phyloP scores from a whole-genome alignment of 768 basidiomycete genomes.

The Rhizopogon vesiculosus region DNA sequence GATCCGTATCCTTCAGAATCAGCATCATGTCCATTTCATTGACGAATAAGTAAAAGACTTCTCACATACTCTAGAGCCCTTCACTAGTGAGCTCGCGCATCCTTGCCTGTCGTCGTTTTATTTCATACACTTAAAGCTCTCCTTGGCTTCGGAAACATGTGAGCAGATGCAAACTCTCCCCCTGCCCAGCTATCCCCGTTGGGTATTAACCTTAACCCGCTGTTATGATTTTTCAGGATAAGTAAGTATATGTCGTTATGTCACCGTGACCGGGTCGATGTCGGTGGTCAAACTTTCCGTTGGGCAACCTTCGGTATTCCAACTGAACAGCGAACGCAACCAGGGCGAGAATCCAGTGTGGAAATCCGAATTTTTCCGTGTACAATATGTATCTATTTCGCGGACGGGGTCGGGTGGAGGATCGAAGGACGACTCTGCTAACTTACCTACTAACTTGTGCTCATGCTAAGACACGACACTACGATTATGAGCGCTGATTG shows the following conservation, averaged over 20 bases:
- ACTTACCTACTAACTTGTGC: too few species aligned
- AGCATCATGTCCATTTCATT: not conserved
- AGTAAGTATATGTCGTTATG: not conserved
- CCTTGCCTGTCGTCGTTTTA: not conserved
- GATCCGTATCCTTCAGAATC: not conserved
- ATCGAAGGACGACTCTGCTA: too few species aligned
- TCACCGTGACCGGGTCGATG: not conserved
- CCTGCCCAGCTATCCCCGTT: not conserved
- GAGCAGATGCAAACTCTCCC: not conserved
- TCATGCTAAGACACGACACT: too few species aligned
- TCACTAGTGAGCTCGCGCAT: not conserved
- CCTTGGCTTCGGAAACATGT: not conserved
- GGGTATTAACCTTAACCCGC: not conserved
- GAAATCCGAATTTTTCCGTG: not conserved
- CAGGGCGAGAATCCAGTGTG: too few species aligned
- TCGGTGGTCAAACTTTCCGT: not conserved
- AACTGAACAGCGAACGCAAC: not conserved
- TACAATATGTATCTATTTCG: not conserved
- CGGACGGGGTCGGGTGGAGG: not conserved
- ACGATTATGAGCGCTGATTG: too few species aligned
- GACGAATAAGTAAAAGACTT: not conserved
- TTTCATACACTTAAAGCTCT: not conserved
- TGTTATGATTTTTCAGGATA: not conserved
- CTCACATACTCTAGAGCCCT: too few species aligned
- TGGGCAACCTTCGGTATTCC: not conserved